A percentile compares a stretch with the other conserved stretches of the same genome.
Evolutionary conservation across 2,329 filamentous ascomycete genomes (phyloP).

Genomic region (Parafenestella ontariensis): DNA sequence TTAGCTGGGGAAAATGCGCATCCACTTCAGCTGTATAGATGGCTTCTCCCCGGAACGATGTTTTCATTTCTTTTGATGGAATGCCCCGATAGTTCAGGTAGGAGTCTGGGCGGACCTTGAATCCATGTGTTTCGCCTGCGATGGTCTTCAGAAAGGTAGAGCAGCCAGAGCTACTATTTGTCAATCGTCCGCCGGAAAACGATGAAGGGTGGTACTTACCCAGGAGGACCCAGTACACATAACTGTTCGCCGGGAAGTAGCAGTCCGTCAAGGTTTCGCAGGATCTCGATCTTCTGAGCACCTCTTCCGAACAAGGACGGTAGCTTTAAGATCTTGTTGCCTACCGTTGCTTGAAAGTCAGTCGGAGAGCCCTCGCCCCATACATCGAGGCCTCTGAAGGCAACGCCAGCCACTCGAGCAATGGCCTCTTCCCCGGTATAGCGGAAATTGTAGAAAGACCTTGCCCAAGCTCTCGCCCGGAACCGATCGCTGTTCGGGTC

Average conservation of each 20-base stretch:
- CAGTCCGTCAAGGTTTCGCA: conserved; percentile 70
- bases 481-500: conserved; percentile 54
- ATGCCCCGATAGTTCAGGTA: conserved; percentile 84
- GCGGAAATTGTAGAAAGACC: conserved; percentile 54
- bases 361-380: conserved; percentile 70
- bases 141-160: conserved; percentile 84
- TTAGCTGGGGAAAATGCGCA: conserved; percentile 77
- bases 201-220: conserved; percentile 18
- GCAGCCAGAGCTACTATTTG: conserved; percentile 62
- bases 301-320: conserved; percentile 59
- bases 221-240: conserved; percentile 73
- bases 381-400: conserved; percentile 70
- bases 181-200: conserved; percentile 1
- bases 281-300: conserved; percentile 67
- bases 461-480: conserved; percentile 53
- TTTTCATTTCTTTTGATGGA: conserved; percentile 74
- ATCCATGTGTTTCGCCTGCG: conserved; percentile 80
- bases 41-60: conserved; percentile 77
- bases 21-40: conserved; percentile 87
- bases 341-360: conserved; percentile 72
- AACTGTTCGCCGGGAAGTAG: conserved; percentile 74
- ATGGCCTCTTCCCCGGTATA: conserved; percentile 58
- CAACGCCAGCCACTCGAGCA: conserved; percentile 64
- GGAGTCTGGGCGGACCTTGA: conserved; percentile 71
- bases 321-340: conserved; percentile 65